A percentile compares a stretch with the other conserved stretches of the same genome.
phyloP scores from a whole-genome alignment of 2,329 filamentous ascomycete species.

The Karstenula rhodostoma region DNA sequence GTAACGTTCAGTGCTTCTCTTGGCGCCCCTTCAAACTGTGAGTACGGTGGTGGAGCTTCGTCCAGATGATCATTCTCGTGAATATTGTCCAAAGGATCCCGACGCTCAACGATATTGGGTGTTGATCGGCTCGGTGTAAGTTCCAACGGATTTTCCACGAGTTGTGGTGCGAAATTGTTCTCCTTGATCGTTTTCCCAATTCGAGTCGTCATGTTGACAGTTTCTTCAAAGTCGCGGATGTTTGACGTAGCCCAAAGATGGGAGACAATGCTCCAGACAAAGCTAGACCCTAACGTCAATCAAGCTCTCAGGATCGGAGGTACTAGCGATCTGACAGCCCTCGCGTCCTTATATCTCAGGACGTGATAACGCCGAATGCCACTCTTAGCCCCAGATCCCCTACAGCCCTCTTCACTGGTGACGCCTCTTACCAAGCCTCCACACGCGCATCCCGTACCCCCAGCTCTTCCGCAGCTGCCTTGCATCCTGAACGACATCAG shows the following conservation, averaged over 20 bases:
- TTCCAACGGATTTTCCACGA: slow-evolving; percentile 27
- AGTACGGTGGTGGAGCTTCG: slow-evolving; percentile 32
- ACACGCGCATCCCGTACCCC: background rate
- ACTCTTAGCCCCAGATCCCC: background rate
- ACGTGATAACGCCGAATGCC: background rate
- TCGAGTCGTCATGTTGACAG: background rate
- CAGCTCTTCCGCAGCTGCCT: background rate
- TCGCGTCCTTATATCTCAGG: background rate
- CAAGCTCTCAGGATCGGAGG: background rate
- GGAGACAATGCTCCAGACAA: background rate
- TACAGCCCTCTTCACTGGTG: background rate
- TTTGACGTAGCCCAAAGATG: background rate
- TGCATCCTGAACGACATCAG: background rate
- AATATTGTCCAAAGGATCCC: slow-evolving; percentile 11
- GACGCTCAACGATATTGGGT: slow-evolving; percentile 11
- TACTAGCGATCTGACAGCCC: background rate
- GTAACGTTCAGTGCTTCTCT: slow-evolving; percentile 21
- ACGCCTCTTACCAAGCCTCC: background rate
- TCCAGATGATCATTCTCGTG: slow-evolving; percentile 17
- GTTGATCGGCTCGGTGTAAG: slow-evolving; percentile 7
- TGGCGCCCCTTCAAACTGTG: slow-evolving; percentile 12
- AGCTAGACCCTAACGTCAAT: background rate
- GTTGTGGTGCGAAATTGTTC: slow-evolving; percentile 19
- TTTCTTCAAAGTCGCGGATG: background rate
- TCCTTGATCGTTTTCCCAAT: background rate